Evolutionary conservation across 495 filamentous ascomycete species (phyloP), one percentile per base, ranked within the genome.

Genomic region (Neurospora sp.): DNA sequence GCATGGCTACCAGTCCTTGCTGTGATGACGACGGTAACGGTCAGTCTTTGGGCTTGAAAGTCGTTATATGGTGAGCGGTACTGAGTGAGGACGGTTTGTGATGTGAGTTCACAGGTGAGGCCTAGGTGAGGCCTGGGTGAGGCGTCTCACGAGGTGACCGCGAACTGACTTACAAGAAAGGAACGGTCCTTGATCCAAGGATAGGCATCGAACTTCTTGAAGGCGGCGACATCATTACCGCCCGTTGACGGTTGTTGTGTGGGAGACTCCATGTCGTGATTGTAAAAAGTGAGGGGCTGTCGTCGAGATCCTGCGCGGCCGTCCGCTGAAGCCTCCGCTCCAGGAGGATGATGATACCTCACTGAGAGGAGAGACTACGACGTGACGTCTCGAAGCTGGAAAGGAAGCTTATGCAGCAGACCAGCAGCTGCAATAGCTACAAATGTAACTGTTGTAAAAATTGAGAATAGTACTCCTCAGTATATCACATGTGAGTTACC

Each of bases 31-130:
- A 65, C 4, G 14, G 22, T 65, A 12, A 7, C 22, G 22, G 12
- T 68, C 16, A 68, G 68, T 35, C 39, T 11, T 71, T 73, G 48
- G 68, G 70, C 18, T 70, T 68, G 16, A 16, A 35, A 20, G 22
- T 61, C 6, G n/a, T 18, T 1, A 18, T 46, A 42, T 16, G 38
- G 31, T 70, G 48, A 71, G 16, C 6, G 46, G 16, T 39, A 35
- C 22, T 38, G 37, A 9, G 41, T 70, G 38, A 72, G n/a, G 18
- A 44, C 42, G 68, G 42, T 70, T 68, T 22, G 44, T 35, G 40
- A 74, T 5, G 9, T 12, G n/a, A 78, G 78, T 79, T 74, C 81
- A 81, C 65, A 78, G 74, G 71, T 83, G 83, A 4, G 75, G 59
- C 4, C 77, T 18, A 78, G 74, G 71, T 83, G 83, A 4, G 75